Evolutionary conservation across 306 rosid species (phyloP), one percentile per base, ranked within the genome.

Genomic region (Dalbergia cultrata): DNA sequence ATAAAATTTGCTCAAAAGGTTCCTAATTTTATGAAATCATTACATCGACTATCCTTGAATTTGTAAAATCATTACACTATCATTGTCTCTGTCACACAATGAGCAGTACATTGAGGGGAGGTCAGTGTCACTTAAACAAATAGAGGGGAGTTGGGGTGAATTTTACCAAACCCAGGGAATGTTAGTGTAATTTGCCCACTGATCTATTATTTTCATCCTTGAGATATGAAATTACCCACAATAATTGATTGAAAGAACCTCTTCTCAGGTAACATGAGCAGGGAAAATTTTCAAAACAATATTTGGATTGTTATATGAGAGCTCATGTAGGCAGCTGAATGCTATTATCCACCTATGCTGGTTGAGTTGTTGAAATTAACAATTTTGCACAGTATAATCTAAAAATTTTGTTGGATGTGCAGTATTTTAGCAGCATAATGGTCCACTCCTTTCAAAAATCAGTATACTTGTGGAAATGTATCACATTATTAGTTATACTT

Each of bases 261-360:
- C 61, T 63, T 16, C 58, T 9, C n/a, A 49, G 8, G 50, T 66
- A 59, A 50, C 14, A 47, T 65, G 76, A 67, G 33, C 64, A 60
- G 60, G 74, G 65, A 45, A 39, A 19, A 9, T 77, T 69, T 68
- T 78, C 10, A 21, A 41, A 57, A 18, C 78, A n/a, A 53, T 54
- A 72, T 10, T 72, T 16, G 47, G 26, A 43, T 35, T 31, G 61
- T 63, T 19, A 34, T 26, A 54, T 17, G 22, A 53, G 79, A 54
- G 67, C 33, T 50, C 31, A 44, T 57, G n/a, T 37, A 11, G 35
- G 81, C 44, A 69, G 50, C 72, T 26, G 31, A 26, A 26, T 26
- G 31, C 31, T 26, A 70, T 59, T 53, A 45, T 66, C 34, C 57
- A 52, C 74, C 26, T 39, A 69, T 62, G 74, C 34, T 57, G 67